phyloP scores from a whole-genome alignment of 306 rosid genomes.

The Rubus idaeus region DNA sequence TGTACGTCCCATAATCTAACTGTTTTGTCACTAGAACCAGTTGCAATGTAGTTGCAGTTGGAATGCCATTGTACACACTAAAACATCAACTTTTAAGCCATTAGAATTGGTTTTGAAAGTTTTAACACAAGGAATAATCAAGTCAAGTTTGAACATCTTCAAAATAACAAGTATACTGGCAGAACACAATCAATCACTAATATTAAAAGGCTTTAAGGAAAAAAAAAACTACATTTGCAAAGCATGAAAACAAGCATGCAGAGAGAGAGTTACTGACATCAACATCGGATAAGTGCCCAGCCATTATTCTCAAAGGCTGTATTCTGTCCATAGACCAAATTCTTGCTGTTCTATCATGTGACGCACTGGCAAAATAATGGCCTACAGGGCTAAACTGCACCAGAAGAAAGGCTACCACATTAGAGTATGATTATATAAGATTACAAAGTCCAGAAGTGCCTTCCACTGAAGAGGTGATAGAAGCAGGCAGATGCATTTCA shows the following conservation, averaged over 20 bases:
- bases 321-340: conserved; percentile 95
- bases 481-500: conserved; percentile 10
- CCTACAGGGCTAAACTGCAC: conserved; percentile 95
- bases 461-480: not conserved
- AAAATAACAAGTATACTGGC: not conserved
- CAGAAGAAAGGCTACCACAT: conserved; percentile 22
- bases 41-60: conserved; percentile 98
- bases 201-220: not conserved
- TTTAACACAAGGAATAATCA: not conserved
- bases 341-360: conserved; percentile 98
- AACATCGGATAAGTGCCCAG: conserved; percentile 96
- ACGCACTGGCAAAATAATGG: conserved; percentile 93
- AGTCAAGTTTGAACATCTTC: not conserved
- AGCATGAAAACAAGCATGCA: not conserved
- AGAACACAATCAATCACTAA: not conserved
- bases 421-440: not conserved
- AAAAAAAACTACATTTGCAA: not conserved
- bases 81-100: conserved; percentile 21
- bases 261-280: conserved; percentile 64
- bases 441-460: not conserved
- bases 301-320: conserved; percentile 92
- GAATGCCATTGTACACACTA: conserved; percentile 98
- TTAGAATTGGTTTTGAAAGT: conserved; percentile 10
- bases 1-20: conserved; percentile 96
- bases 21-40: conserved; percentile 97